Base-by-base conservation (phyloP, 257 asterid species). In the Solanum clarkiae region DNA sequence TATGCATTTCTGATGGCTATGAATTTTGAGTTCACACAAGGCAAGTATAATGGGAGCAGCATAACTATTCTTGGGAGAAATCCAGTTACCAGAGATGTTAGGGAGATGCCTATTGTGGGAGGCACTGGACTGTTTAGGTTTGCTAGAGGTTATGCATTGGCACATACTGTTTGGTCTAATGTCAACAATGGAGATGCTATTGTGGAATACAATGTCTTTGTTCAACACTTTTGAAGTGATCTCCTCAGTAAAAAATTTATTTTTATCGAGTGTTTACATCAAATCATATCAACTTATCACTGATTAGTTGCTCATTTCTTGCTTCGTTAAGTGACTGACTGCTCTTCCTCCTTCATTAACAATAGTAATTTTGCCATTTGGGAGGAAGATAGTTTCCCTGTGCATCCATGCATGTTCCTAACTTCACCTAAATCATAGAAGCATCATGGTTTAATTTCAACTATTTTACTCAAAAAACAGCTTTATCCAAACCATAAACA, bases 91-190 rank as follows among this genome's bases (percentile, higher is more conserved):
- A 89, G 88, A 10, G 51, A 36, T 7, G 91, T 88, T 20, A 88
- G 98, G 75, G 98, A 94, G 70, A 88, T 94, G 92, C 94, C 98
- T 12, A 51, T 92, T 8, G 90, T 92, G 5, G 97, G 97, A 12
- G 97, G 95, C 20, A 90, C 87, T 5, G 93, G 92, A 5, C 17
- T 87, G 5, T 93, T 93, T 80, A 89, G 95, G 47, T 90, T 94
- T 57, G 92, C 89, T 5, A 90, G 94, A 45, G 97, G 95, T 10
- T 91, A 90, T 75, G 95, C 91, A 7, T 56, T 90, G 86, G 98
- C 94, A 0, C 92, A 91, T 84, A 90, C 93, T 5, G 15, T 56
- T 16, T 36, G 12, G 36, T 90, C 32, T 69, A 81, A 71, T 65
- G 16, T 51, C 1, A 68, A n/a, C 20, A 82, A 91, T 16, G 94